phyloP scores from a whole-genome alignment of 2,329 filamentous ascomycete genomes.

The Ceratocystis variospora region DNA sequence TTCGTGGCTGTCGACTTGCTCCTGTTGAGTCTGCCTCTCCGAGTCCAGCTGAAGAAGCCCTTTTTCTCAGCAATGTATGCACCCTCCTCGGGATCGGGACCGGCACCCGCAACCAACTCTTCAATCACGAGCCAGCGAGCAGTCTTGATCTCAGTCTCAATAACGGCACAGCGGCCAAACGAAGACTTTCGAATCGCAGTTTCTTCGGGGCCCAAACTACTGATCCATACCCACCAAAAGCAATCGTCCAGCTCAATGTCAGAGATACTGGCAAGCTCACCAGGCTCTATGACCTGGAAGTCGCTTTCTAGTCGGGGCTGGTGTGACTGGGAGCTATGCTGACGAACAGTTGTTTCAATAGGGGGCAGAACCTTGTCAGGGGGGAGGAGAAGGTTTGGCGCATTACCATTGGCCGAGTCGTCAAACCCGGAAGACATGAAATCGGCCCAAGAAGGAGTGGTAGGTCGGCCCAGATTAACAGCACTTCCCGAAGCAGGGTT shows the following conservation, averaged over 20 bases:
- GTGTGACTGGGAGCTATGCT: conserved; percentile 78
- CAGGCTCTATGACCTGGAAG: conserved; percentile 56
- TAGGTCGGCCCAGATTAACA: conserved; percentile 58
- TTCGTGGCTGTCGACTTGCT: conserved; percentile 61
- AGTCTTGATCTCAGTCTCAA: conserved; percentile 71
- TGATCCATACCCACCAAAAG: conserved; percentile 99
- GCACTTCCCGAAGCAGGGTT: conserved; percentile 53
- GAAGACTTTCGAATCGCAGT: conserved; percentile 73
- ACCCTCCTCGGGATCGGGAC: conserved; percentile 66
- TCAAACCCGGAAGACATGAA: conserved; percentile 94
- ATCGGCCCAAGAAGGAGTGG: conserved; percentile 95
- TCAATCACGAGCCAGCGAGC: conserved; percentile 91
- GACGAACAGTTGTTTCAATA: conserved; percentile 56
- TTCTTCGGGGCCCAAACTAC: conserved; percentile 83
- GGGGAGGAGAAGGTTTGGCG: conserved; percentile 57
- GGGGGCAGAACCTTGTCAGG: conserved; percentile 85
- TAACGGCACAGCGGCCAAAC: conserved; percentile 82
- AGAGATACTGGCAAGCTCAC: conserved; percentile 85
- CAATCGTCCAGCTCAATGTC: conserved; percentile 79
- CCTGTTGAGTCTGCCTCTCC: conserved; percentile 46
- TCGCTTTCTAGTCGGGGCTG: conserved; percentile 56
- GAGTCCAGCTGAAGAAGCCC: conserved; percentile 77
- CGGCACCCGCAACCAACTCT: conserved; percentile 88
- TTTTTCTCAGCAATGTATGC: conserved; percentile 95
- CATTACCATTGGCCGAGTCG: conserved; percentile 45